Evolutionary conservation across 768 basidiomycete species (phyloP).

Genomic region (Lactarius evosmus): DNA sequence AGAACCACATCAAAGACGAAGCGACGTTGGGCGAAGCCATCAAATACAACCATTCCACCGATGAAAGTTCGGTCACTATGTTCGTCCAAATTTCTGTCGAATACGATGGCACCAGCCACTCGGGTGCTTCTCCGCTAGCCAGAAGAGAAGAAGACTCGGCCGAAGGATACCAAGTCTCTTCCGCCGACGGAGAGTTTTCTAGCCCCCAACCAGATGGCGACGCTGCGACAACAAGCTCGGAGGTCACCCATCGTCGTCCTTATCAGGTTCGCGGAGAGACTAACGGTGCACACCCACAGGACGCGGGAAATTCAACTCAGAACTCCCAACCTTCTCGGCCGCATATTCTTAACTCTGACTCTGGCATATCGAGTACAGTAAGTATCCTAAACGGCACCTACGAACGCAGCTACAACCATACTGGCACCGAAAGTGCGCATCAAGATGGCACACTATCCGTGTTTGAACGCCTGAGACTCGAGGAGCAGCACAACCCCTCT

Average conservation of each 20-base stretch:
- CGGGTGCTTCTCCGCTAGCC: slow-evolving; percentile 80
- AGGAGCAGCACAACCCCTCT: background rate
- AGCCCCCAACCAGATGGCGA: slow-evolving; percentile 60
- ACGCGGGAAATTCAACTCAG: background rate
- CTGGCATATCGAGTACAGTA: background rate
- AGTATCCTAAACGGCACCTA: background rate
- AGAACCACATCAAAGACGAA: slow-evolving; percentile 66
- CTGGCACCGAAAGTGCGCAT: background rate
- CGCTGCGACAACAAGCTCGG: slow-evolving; percentile 69
- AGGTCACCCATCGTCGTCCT: slow-evolving; percentile 43
- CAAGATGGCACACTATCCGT: slow-evolving; percentile 10
- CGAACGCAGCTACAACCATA: background rate
- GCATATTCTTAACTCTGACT: slow-evolving; percentile 1
- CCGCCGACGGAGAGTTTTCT: slow-evolving; percentile 45
- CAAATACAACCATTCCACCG: slow-evolving; percentile 73
- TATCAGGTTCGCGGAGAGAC: background rate
- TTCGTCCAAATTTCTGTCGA: slow-evolving; percentile 75
- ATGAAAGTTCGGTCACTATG: slow-evolving; percentile 67
- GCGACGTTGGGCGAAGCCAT: slow-evolving; percentile 82
- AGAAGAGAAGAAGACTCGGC: slow-evolving; percentile 71
- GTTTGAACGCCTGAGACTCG: slow-evolving; percentile 18
- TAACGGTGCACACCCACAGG: slow-evolving; percentile 9
- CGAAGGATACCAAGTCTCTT: slow-evolving; percentile 56
- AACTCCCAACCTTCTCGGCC: slow-evolving; percentile 9
- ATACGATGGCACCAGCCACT: slow-evolving; percentile 87